Percentiles rank a stretch among this genome's conserved stretches.
phyloP scores from a whole-genome alignment of 371 early-diverging fungal species.

The Smittium culicis region DNA sequence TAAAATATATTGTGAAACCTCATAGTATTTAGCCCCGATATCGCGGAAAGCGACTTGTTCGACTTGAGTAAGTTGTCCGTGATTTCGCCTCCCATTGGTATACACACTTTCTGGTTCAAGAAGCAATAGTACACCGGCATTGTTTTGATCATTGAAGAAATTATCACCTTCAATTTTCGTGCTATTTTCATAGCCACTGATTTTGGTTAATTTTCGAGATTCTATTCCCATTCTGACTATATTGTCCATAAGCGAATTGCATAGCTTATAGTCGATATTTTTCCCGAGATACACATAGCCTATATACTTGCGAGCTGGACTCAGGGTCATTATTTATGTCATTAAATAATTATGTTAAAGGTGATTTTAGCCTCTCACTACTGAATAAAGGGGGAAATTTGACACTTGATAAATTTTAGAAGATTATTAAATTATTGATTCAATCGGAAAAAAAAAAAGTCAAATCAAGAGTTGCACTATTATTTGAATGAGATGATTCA shows the following conservation, averaged over 20 bases:
- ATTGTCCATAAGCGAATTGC: constrained; percentile 40
- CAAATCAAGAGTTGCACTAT: too few relatives aligned
- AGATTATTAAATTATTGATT: too few relatives aligned
- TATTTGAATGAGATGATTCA: too few relatives aligned
- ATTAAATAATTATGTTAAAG: too few relatives aligned
- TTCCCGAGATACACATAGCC: constrained; percentile 35
- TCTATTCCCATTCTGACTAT: constrained; percentile 35
- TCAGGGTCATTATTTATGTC: not conserved
- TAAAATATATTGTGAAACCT: constrained; percentile 30
- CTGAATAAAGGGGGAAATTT: too few relatives aligned
- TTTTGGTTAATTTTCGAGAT: not conserved
- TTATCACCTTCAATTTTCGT: constrained; percentile 10
- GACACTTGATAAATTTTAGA: too few relatives aligned
- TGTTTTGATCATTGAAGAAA: constrained; percentile 11
- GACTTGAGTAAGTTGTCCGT: constrained; percentile 34
- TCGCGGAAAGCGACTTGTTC: constrained; percentile 41
- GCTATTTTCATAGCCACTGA: not conserved
- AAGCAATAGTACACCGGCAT: constrained; percentile 51
- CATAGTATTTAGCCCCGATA: constrained; percentile 65
- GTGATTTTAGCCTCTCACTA: too few relatives aligned
- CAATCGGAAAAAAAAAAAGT: too few relatives aligned
- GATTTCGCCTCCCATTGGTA: constrained; percentile 79
- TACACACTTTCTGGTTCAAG: constrained; percentile 79
- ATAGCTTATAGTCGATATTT: constrained; percentile 40
- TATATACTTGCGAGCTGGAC: not conserved